Conservation (phyloP, 306 rosid species). For the Vigna nakashimae region DNA sequence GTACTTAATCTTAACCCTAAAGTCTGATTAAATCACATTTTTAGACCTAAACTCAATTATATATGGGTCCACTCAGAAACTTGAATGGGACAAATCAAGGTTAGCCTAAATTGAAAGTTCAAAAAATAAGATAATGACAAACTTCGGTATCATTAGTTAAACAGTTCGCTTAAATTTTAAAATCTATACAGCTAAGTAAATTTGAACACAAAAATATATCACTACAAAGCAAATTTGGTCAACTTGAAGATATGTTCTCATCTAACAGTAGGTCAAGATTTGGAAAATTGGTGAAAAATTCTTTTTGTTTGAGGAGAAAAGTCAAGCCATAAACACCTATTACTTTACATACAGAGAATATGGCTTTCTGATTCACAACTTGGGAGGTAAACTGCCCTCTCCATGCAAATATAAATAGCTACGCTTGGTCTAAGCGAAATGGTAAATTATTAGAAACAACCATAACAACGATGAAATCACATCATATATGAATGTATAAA, state of each 20-base stretch:
- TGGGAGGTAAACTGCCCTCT: background rate
- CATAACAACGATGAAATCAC: constrained; percentile 36
- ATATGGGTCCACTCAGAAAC: background rate
- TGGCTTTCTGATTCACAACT: background rate
- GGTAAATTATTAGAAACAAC: constrained; percentile 23
- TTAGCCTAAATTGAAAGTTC: too few species aligned
- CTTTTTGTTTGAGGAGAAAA: background rate
- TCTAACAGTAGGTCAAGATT: background rate
- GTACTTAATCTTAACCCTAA: background rate
- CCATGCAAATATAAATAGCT: too few species aligned
- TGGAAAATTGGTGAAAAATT: background rate
- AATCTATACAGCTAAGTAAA: background rate
- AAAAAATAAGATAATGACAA: too few species aligned
- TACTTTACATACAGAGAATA: background rate
- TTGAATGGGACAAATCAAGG: too few species aligned
- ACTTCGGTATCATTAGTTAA: too few species aligned
- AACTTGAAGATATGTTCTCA: background rate
- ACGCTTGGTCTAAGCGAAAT: background rate
- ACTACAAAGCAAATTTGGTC: background rate
- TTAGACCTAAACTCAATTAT: background rate
- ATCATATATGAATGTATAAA: constrained; percentile 41
- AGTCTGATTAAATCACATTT: background rate
- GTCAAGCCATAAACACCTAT: background rate
- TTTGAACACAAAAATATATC: background rate
- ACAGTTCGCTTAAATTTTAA: background rate